A percentile compares a stretch with the other conserved stretches of the same genome.
phyloP scores from a whole-genome alignment of 495 filamentous ascomycete genomes.

The Lasiosphaeria ovina region DNA sequence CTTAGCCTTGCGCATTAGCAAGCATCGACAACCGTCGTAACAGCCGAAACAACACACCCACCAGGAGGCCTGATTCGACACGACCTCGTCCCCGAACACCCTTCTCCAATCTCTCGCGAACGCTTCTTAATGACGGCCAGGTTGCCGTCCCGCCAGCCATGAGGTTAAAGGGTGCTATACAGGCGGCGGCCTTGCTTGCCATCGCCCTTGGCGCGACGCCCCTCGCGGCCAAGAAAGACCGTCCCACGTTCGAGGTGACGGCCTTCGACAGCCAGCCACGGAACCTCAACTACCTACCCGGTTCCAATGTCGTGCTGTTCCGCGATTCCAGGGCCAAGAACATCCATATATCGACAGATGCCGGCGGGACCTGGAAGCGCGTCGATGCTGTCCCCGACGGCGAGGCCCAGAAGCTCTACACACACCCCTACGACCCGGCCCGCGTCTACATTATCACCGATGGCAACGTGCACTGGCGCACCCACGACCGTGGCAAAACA shows the following conservation, averaged over 20 bases:
- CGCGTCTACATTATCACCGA: conserved; percentile 74
- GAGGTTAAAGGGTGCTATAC: conserved; percentile 45
- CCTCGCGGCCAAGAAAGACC: conserved; percentile 47
- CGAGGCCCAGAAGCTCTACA: conserved; percentile 55
- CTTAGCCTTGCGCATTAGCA: too few species aligned
- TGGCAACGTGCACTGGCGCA: conserved; percentile 71
- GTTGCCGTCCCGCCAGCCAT: conserved; percentile 32
- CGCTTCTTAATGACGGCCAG: conserved; percentile 27
- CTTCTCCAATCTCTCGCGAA: neutral
- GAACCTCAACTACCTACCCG: conserved; percentile 79
- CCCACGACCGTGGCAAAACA: conserved; percentile 70
- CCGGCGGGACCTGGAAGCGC: conserved; percentile 69
- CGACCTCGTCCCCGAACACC: neutral
- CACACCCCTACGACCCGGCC: conserved; percentile 74
- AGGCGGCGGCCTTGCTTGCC: conserved; percentile 41
- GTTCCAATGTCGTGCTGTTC: conserved; percentile 73
- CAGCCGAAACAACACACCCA: neutral
- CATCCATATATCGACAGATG: conserved; percentile 72
- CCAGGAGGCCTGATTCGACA: neutral
- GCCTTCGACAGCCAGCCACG: conserved; percentile 60
- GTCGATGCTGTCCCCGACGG: conserved; percentile 63
- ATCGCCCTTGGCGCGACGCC: conserved; percentile 39
- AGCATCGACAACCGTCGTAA: too few species aligned
- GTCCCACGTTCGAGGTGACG: conserved; percentile 45
- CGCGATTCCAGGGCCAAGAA: conserved; percentile 53